Evolutionary conservation across 139 green algal species (phyloP).

Genomic region (Nannochloris sp.): DNA sequence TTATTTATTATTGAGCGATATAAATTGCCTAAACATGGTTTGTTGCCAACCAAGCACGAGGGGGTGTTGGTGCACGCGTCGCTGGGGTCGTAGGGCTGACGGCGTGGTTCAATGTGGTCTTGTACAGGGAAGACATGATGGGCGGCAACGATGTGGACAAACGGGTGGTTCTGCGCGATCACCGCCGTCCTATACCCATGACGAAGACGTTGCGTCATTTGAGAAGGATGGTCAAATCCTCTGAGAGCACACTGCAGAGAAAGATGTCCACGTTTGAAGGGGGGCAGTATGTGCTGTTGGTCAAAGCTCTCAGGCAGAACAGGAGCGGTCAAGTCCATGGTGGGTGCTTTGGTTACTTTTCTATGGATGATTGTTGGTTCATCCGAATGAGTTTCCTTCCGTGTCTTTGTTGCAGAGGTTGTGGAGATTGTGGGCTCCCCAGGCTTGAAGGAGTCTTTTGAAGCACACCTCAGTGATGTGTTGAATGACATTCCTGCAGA

Average conservation of each 20-base stretch:
- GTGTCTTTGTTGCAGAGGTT: not conserved
- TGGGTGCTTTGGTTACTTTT: not conserved
- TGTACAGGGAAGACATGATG: not conserved
- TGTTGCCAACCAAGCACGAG: not conserved
- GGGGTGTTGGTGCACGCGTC: not conserved
- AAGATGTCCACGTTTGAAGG: not conserved
- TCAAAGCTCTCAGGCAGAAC: too few relatives aligned
- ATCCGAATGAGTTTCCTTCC: not conserved
- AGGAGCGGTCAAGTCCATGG: not conserved
- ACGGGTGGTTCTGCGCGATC: not conserved
- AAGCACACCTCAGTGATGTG: too few relatives aligned
- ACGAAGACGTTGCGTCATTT: not conserved
- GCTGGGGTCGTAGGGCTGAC: not conserved
- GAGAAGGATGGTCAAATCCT: not conserved
- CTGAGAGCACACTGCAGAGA: not conserved
- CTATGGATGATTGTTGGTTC: not conserved
- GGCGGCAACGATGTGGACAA: not conserved
- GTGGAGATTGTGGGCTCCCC: too few relatives aligned
- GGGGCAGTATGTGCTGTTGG: too few relatives aligned
- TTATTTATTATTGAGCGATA: constrained; percentile 2
- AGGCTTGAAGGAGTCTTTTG: too few relatives aligned
- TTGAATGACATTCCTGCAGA: too few relatives aligned
- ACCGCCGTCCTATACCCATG: not conserved
- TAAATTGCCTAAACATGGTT: not conserved
- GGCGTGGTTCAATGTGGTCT: not conserved